Evolutionary conservation across 208 protist species (phyloP), one percentile per base, ranked within the genome.

Genomic region (Crithidia mellificae): DNA sequence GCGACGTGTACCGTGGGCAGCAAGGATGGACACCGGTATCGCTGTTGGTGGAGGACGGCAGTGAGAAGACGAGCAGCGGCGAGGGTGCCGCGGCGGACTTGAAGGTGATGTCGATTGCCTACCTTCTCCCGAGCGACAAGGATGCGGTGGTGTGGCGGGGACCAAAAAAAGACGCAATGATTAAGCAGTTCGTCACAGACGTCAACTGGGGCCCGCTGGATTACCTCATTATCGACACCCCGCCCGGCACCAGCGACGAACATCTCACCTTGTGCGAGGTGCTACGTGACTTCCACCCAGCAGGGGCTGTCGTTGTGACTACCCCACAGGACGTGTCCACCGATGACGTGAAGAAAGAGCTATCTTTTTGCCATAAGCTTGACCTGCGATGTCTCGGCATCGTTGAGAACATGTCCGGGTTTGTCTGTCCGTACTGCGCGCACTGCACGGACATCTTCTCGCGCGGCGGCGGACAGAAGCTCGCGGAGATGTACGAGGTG

Each of bases 71-170:
- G 6, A 8, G 22, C 39, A 12, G 30, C 47, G 12, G 29, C 22
- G 43, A 4, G 1, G 39, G 38, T 0, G 20, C n/a, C 14, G 20
- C 34, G 20, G 84, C 53, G 2, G 55, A 85, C 12, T 50, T 96
- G 27, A 88, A 93, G 68, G 86, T 96, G 1, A 99, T 99, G 95
- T 98, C 94, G 2, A 98, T 99, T 68, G 98, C 97, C 2, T 99
- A 99, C 66, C 61, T 99, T 36, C 81, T 99, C 11, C 72, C 86
- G 5, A 94, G 88, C 68, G 84, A 95, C 25, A 92, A 96, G 41
- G 98, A 99, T 56, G 98, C 98, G 3, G 97, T 99, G 9, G 98
- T 99, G 66, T 99, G 98, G 98, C 88, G 99, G 44, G 92, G 95
- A 1, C 92, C 93, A 5, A 94, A 92, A 67, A 97, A 97, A 71